Conservation (phyloP, 441 rosid species). For the Adansonia rubrostipa region DNA sequence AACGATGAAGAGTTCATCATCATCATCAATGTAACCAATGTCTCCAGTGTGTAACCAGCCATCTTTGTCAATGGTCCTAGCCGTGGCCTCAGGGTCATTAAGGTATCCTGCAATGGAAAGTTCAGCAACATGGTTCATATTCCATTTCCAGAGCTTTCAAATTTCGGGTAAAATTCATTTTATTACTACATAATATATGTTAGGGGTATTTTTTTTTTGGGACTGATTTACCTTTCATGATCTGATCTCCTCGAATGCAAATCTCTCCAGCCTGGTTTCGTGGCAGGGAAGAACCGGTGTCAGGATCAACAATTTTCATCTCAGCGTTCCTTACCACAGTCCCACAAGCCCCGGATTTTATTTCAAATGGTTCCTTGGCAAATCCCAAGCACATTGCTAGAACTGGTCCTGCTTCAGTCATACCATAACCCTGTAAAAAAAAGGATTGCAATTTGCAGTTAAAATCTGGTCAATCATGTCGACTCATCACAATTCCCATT, state of each 20-base stretch:
- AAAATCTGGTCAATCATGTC: background rate
- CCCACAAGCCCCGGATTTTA: slow-evolving; percentile 54
- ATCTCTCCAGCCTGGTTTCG: slow-evolving; percentile 48
- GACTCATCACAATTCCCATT: background rate
- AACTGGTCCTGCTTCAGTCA: slow-evolving; percentile 58
- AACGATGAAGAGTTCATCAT: slow-evolving; percentile 68
- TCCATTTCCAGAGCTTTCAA: background rate
- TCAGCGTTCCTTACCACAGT: slow-evolving; percentile 54
- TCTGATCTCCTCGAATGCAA: slow-evolving; percentile 50
- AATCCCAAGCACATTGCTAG: slow-evolving; percentile 48
- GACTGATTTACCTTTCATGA: slow-evolving; percentile 46
- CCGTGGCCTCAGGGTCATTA: slow-evolving; percentile 71
- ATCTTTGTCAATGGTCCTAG: slow-evolving; percentile 57
- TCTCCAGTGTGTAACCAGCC: slow-evolving; percentile 78
- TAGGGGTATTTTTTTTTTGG: background rate
- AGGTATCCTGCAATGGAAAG: slow-evolving; percentile 50
- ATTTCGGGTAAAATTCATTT: background rate
- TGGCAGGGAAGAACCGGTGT: slow-evolving; percentile 40
- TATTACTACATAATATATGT: background rate
- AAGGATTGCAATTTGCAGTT: background rate
- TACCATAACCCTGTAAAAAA: slow-evolving; percentile 47
- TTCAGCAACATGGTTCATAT: background rate
- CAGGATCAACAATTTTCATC: slow-evolving; percentile 52
- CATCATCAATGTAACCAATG: slow-evolving; percentile 63
- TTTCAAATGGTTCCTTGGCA: slow-evolving; percentile 47